Percentiles rank a stretch among this genome's conserved stretches.
These are phyloP conservation scores for Sclerotinia borealis DNA, from an alignment of 2,329 filamentous ascomycete genomes.

Conservation along the genomic window DNA sequence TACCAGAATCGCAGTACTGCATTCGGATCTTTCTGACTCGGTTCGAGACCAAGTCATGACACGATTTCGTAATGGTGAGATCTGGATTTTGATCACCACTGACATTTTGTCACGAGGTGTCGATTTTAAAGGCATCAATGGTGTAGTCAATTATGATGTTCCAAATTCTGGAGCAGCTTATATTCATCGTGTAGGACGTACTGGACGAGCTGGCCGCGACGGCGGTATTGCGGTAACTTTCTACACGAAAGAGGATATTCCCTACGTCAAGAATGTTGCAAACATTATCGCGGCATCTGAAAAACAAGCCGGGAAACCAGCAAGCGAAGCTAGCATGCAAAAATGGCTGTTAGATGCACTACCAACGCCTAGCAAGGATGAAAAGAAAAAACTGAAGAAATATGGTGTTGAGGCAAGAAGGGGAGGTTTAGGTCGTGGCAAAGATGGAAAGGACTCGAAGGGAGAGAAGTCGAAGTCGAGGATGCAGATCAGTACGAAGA, in stretches of 20 bases:
- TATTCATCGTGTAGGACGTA: slow-evolving; percentile 88
- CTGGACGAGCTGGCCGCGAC: slow-evolving; percentile 78
- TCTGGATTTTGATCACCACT: slow-evolving; percentile 95
- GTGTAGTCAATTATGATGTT: slow-evolving; percentile 96
- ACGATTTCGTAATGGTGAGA: slow-evolving; percentile 81
- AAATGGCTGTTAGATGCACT: slow-evolving; percentile 86
- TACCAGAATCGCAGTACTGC: slow-evolving; percentile 79
- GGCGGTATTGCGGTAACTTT: slow-evolving; percentile 89
- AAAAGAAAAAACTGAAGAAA: slow-evolving; percentile 75
- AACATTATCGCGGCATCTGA: slow-evolving; percentile 86
- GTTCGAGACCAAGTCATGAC: slow-evolving; percentile 78
- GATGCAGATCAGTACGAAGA: slow-evolving; percentile 73
- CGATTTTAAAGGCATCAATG: slow-evolving; percentile 91
- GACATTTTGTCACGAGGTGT: slow-evolving; percentile 88
- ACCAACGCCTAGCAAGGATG: slow-evolving; percentile 75
- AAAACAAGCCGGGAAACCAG: slow-evolving; percentile 54
- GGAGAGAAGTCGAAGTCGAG: slow-evolving; percentile 24
- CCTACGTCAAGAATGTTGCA: slow-evolving; percentile 82
- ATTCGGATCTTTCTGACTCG: slow-evolving; percentile 74
- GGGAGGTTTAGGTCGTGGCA: slow-evolving; percentile 34
- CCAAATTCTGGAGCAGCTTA: slow-evolving; percentile 86
- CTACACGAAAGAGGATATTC: slow-evolving; percentile 92
- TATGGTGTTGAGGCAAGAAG: slow-evolving; percentile 71
- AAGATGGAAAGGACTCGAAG: slow-evolving; percentile 30
- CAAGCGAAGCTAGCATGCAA: slow-evolving; percentile 54